Evolutionary conservation across 176 grass and related monocot species (phyloP), one percentile per base, ranked within the genome.

Genomic region (Rhynchospora breviuscula): DNA sequence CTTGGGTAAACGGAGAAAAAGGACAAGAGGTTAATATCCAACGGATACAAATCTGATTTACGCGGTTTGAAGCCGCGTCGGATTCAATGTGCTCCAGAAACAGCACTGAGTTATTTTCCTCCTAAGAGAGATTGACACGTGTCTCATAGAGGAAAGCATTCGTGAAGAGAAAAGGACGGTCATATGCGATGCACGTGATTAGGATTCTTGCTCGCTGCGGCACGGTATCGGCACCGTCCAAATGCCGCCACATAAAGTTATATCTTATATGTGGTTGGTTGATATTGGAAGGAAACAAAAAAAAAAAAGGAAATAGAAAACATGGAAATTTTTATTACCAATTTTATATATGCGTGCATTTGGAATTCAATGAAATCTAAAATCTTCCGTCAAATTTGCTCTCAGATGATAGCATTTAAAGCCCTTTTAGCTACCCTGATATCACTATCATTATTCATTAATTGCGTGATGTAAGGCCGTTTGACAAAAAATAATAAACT

Each of bases 61-160:
- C 80, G 80, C 80, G 80, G 45, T 82, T 82, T 49, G 31, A 65
- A 48, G 18, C 18, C 80, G 80, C 80, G 80, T 82, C 8, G 8
- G 80, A 82, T 82, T 62, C n/a, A 10, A 51, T 82, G 62, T 40
- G 40, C 31, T 21, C 8, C 17, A 11, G 0, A 1, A 29, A 82
- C 44, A 57, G 18, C 54, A 66, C 9, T 8, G 7, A 10, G n/a
- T 10, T 0, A 6, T 63, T 47, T 19, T 51, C 13, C 9, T 9
- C 33, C 4, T 8, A 31, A 13, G 3, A 80, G 5, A 81, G 4
- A 5, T 22, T 31, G 57, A 61, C n/a, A 62, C 31, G 56, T 80
- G 29, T 59, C 78, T 11, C 2, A n/a, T 3, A 78, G 8, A 10
- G 8, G 8, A 23, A 10, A 8, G 8, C 6, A 21, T 22, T 25